Conservation (phyloP, 148 eudicot genomes). For the Chenopodium berlandieri region DNA sequence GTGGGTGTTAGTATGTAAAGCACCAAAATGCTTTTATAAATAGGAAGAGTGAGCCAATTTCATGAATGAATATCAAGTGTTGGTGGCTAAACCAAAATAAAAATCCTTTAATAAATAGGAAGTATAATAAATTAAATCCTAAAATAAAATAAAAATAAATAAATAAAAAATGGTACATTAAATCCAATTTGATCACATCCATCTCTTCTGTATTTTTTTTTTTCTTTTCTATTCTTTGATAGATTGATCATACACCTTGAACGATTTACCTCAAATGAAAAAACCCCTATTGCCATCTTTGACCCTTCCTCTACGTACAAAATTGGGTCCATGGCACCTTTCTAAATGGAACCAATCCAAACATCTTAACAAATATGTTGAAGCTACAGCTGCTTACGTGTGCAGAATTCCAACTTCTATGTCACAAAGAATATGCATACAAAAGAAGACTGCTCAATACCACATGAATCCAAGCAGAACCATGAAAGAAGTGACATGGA, state of each 20-base stretch:
- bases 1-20: no score
- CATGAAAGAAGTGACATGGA: conserved; percentile 22
- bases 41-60: no score
- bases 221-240: no score
- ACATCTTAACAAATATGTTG: not conserved
- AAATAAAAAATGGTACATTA: no score
- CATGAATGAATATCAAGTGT: no score
- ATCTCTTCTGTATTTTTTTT: no score
- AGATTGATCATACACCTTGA: not conserved
- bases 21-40: no score
- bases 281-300: conserved; percentile 10
- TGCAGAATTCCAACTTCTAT: not conserved
- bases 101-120: no score
- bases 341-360: conserved; percentile 9
- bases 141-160: no score
- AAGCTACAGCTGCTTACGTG: not conserved
- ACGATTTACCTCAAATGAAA: not conserved
- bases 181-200: no score
- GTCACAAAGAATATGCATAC: conserved; percentile 38
- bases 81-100: no score
- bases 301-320: conserved; percentile 31
- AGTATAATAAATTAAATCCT: no score
- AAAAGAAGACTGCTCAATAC: conserved; percentile 21
- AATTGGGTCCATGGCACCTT: conserved; percentile 30
- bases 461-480: conserved; percentile 20